phyloP scores from a whole-genome alignment of 306 rosid genomes.

The Vicia sativa region DNA sequence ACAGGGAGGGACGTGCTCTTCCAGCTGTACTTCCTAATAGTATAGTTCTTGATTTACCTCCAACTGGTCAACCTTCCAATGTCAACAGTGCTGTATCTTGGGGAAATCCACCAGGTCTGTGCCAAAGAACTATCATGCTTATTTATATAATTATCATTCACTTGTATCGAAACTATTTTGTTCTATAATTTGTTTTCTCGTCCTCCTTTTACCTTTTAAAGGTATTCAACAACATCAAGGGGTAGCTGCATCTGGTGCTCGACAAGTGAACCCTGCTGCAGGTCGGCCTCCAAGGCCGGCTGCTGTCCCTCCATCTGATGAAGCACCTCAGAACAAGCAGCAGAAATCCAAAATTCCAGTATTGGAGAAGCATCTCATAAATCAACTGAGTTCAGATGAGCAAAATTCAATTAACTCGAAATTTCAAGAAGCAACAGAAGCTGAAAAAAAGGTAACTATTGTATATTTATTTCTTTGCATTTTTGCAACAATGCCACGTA shows the following conservation, averaged over 20 bases:
- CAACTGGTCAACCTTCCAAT: conserved; percentile 58
- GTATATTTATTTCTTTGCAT: conserved; percentile 26
- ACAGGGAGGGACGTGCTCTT: conserved; percentile 86
- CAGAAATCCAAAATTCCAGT: conserved; percentile 76
- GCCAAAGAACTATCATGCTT: conserved; percentile 23
- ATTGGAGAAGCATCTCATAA: conserved; percentile 81
- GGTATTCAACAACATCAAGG: conserved; percentile 75
- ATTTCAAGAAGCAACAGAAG: conserved; percentile 86
- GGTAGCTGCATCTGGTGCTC: conserved; percentile 61
- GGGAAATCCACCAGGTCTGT: conserved; percentile 74
- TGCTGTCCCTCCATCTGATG: conserved; percentile 61
- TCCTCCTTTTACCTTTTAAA: conserved; percentile 40
- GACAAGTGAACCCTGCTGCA: conserved; percentile 48
- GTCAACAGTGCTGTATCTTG: conserved; percentile 56
- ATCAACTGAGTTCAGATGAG: conserved; percentile 89
- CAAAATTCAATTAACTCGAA: conserved; percentile 69
- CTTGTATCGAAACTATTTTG: conserved; percentile 26
- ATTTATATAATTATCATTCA: conserved; percentile 9
- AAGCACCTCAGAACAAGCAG: conserved; percentile 53
- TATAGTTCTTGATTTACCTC: conserved; percentile 69
- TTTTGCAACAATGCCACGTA: conserved; percentile 14
- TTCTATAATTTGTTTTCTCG: conserved; percentile 38
- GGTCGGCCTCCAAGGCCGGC: conserved; percentile 73
- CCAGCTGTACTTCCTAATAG: conserved; percentile 78
- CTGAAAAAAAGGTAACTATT: conserved; percentile 74